Conservation (phyloP, 176 grass and related monocot genomes). For the Areca catechu region DNA sequence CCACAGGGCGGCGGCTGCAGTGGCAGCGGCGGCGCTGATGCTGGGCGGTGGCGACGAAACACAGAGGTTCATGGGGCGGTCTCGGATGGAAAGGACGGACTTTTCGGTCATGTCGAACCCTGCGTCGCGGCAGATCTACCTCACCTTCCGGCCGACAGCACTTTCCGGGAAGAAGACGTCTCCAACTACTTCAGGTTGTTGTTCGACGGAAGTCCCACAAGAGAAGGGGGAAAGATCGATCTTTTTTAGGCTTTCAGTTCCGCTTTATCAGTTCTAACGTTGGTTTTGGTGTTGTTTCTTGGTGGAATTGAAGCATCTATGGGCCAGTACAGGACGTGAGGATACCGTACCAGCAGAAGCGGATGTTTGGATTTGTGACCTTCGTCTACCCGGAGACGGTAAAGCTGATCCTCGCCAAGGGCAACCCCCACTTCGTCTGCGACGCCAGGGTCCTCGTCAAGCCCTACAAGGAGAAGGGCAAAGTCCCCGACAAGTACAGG, state of each 20-base stretch:
- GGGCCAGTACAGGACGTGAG: slow-evolving; percentile 90
- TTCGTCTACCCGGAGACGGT: slow-evolving; percentile 71
- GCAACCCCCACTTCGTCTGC: slow-evolving; percentile 79
- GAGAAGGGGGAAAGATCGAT: background rate
- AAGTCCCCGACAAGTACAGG: slow-evolving; percentile 78
- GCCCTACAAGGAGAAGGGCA: slow-evolving; percentile 96
- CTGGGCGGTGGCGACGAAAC: slow-evolving; percentile 30
- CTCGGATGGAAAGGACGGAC: slow-evolving; percentile 47
- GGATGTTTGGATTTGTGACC: slow-evolving; percentile 98
- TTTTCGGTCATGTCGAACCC: slow-evolving; percentile 30
- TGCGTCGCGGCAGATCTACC: slow-evolving; percentile 65
- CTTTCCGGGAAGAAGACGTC: slow-evolving; percentile 74
- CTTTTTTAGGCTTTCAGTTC: background rate
- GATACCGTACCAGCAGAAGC: slow-evolving; percentile 87
- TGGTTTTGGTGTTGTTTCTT: background rate
- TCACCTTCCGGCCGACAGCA: slow-evolving; percentile 81
- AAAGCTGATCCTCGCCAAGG: slow-evolving; percentile 48
- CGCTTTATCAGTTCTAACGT: background rate
- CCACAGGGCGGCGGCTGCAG: slow-evolving; percentile 34
- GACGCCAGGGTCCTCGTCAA: slow-evolving; percentile 85
- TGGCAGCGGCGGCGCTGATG: slow-evolving; percentile 37
- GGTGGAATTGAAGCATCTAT: slow-evolving; percentile 46
- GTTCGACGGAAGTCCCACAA: slow-evolving; percentile 15
- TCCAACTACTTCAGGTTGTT: slow-evolving; percentile 84
- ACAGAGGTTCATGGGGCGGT: slow-evolving; percentile 43